These are phyloP conservation scores for Trichoderma lentiforme DNA, from an alignment of 2,329 filamentous ascomycete species.

Conservation along the genomic window DNA sequence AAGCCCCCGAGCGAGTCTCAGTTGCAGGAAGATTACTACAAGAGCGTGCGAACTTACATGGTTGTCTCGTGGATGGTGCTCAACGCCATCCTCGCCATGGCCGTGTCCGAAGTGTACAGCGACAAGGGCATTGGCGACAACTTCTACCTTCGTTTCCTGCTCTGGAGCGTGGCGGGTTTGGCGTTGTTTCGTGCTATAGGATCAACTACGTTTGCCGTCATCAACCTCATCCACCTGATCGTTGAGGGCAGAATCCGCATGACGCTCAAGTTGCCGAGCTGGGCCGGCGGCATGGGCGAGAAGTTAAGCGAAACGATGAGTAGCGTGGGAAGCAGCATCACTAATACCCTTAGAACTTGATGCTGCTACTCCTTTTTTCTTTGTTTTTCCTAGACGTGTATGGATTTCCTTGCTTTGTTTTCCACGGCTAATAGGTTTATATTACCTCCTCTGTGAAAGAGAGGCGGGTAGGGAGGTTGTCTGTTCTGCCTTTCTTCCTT, in stretches of 20 bases:
- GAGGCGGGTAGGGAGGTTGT: background rate
- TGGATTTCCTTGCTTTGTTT: background rate
- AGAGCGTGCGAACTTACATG: constrained; percentile 95
- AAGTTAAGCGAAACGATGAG: constrained; percentile 48
- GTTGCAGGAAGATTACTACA: constrained; percentile 97
- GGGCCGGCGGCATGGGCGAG: constrained; percentile 43
- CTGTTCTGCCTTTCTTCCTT: background rate
- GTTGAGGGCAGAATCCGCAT: constrained; percentile 77
- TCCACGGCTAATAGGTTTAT: background rate
- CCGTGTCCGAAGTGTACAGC: constrained; percentile 81
- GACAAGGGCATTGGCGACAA: constrained; percentile 71
- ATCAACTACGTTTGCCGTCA: constrained; percentile 73
- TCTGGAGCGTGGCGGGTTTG: constrained; percentile 84
- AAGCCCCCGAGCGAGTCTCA: constrained; percentile 67
- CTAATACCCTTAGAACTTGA: constrained; percentile 37
- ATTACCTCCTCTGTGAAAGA: background rate
- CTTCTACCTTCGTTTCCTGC: constrained; percentile 86
- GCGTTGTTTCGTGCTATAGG: constrained; percentile 88
- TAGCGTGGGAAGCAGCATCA: constrained; percentile 46
- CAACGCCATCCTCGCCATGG: constrained; percentile 92
- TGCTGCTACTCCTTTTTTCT: background rate
- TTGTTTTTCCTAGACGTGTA: background rate
- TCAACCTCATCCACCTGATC: constrained; percentile 78
- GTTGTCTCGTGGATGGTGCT: constrained; percentile 90
- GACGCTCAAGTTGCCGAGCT: constrained; percentile 48